phyloP scores from a whole-genome alignment of 208 protist genomes.

The Trichomonas gallinae region DNA sequence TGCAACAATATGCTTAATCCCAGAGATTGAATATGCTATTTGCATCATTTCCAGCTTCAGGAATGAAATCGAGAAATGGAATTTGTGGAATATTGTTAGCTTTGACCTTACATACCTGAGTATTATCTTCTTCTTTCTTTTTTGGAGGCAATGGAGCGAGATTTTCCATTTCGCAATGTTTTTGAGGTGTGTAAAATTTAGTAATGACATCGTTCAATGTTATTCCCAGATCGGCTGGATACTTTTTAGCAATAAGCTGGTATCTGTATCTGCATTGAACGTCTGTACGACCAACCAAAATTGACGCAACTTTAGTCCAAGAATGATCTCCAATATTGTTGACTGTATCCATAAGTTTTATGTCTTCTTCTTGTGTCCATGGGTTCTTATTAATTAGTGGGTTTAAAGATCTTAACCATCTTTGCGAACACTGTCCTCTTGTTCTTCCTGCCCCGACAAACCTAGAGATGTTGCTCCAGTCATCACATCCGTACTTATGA shows the following conservation, averaged over 20 bases:
- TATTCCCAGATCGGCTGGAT: no score
- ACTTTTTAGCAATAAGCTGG: neutral
- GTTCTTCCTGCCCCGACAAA: neutral
- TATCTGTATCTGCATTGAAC: neutral
- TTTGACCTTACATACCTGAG: no score
- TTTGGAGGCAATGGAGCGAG: no score
- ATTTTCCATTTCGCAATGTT: no score
- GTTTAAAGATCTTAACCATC: neutral
- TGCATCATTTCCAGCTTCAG: no score
- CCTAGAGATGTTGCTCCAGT: neutral
- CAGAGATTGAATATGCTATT: no score
- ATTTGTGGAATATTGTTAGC: no score
- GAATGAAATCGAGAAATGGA: no score
- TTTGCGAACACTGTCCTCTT: neutral
- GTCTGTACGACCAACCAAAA: neutral
- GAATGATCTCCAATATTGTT: neutral
- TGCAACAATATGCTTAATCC: no score
- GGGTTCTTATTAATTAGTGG: neutral
- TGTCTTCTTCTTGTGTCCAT: neutral
- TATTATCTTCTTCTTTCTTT: no score
- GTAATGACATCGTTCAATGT: no score
- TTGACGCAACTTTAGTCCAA: neutral
- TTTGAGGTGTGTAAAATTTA: no score
- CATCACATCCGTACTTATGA: neutral
- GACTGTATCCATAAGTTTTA: neutral